Base-by-base conservation (phyloP, 2,329 filamentous ascomycete species). In the Diplocarpon rosae region DNA sequence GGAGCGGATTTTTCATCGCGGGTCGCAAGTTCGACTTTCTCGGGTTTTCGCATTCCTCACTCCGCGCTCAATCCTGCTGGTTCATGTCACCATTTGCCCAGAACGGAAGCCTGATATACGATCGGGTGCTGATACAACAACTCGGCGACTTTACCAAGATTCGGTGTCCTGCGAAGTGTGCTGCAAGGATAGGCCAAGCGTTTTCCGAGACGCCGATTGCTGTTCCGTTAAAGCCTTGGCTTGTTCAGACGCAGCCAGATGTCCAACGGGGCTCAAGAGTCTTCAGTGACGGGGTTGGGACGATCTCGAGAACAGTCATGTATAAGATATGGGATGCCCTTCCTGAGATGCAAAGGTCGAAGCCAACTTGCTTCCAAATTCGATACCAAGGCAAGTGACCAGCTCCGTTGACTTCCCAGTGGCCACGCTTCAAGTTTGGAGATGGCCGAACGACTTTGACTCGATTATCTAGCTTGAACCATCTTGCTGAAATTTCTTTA, bases 231-330 rank as follows among this genome's bases (percentile, higher is more conserved):
- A 54, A 57, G 14, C 52, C 46, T 5, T 51, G 32, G 12, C 58
- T 62, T 2, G 42, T 56, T 1, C 58, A 63, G 45, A 50, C 60
- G 1, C 69, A 79, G 0, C 52, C 58, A 0, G 78, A 85, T 47
- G 66, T 85, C 1, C 66, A 71, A 46, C 59, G 62, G 14, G 63
- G 72, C 9, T 65, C 62, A 0, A 71, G 78, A 5, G 70, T 80
- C 0, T 93, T 92, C 59, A 88, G 82, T 48, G 86, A 92, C 57
- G 86, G 86, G 1, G 81, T 85, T 1, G 86, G 86, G 0, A 86
- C 78, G 0, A 75, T 92, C 4, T 90, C 85, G 0, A 56, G 53
- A 10, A 66, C 66, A 0, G 68, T 86, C 0, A 64, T 83, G 39
- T 60, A 72, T 12, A 68, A 68, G n/a, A 73, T 89, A 2, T 82